Base-by-base conservation (phyloP, 441 rosid species). In the Mallotus japonicus region DNA sequence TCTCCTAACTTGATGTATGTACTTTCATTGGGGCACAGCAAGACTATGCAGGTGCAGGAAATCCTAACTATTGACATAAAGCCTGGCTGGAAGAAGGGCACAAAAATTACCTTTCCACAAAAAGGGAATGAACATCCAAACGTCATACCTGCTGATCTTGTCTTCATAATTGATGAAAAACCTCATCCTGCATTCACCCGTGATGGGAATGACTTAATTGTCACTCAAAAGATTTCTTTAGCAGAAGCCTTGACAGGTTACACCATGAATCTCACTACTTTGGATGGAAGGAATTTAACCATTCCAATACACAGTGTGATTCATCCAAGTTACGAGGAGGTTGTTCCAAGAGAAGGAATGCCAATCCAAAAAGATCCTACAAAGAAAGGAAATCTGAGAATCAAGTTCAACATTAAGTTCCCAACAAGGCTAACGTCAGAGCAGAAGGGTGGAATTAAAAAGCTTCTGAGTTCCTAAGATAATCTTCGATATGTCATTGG, bases 71-170 rank as follows among this genome's bases (percentile, higher is more conserved):
- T 93, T 28, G 85, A 90, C 17, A 80, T 92, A 77, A 93, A 89
- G 77, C 97, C 96, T 0, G 98, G 98, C 8, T 93, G 97, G 97
- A 93, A 93, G 82, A 90, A 90, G 65, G 97, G 97, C 60, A 93
- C 97, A 8, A 93, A 92, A 81, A 86, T 93, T 62, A 92, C 97
- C 6, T 90, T 90, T 81, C 93, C 89, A 0, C 90, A 92, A 83
- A 93, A 90, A 84, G 98, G 98, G 37, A 89, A 93, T 24, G 91
- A 92, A 72, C 89, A 85, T 44, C 87, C 87, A 28, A 88, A 89
- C 10, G 73, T 86, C 19, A 75, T 84, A 44, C 93, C 98, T 0
- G 81, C 95, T 0, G 93, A 92, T 81, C 89, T 93, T 7, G 86
- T 92, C 14, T 89, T 92, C 87, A 83, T 90, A 47, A 72, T 91